phyloP scores from a whole-genome alignment of 2,329 filamentous ascomycete species.

The Calonectria crousiana region DNA sequence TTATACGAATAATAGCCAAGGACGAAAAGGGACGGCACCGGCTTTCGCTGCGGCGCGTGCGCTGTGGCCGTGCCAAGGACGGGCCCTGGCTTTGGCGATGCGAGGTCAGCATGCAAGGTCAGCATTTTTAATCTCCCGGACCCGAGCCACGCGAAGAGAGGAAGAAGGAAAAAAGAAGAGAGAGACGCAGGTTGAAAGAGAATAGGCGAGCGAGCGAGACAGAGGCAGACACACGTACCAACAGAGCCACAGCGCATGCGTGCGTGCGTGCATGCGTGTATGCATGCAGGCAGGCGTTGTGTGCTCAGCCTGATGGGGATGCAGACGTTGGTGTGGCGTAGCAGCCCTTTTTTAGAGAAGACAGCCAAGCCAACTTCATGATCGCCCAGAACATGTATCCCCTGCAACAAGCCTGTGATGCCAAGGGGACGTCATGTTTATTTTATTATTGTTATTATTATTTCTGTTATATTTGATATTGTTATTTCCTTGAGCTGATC shows the following conservation, averaged over 20 bases:
- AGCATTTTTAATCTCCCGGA: conserved; percentile 5
- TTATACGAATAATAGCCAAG: background rate
- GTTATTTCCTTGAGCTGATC: background rate
- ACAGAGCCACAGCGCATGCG: background rate
- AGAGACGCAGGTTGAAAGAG: background rate
- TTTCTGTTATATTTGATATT: background rate
- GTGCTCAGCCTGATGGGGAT: background rate
- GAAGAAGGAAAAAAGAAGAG: background rate
- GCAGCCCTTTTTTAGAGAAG: background rate
- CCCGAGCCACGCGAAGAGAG: background rate
- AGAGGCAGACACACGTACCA: background rate
- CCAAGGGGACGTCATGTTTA: background rate
- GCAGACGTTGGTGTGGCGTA: background rate
- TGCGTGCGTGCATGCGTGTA: background rate
- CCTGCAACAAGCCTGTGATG: background rate
- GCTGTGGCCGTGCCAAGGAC: background rate
- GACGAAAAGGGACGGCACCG: background rate
- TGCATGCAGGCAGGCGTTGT: background rate
- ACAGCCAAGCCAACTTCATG: background rate
- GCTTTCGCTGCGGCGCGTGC: background rate
- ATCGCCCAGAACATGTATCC: background rate
- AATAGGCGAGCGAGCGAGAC: background rate
- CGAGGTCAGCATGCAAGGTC: conserved; percentile 7
- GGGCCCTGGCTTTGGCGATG: background rate
- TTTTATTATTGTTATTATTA: background rate